A percentile compares a stretch with the other conserved stretches of the same genome.
Conservation (phyloP, 1,284 basidiomycete species). For the Marasmius fiardii region DNA sequence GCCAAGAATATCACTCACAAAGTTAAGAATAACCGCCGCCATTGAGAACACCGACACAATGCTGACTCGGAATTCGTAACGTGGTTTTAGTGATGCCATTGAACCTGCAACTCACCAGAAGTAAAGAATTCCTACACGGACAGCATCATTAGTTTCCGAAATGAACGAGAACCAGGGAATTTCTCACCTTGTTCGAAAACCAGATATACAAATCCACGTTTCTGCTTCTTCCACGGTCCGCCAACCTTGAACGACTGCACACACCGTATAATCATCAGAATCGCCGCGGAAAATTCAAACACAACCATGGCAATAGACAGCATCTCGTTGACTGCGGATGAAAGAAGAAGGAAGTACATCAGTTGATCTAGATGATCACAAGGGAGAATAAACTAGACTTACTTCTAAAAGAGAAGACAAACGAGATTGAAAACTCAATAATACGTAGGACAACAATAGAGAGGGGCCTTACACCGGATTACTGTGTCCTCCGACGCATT, state of each 20-base stretch:
- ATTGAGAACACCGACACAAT: constrained; percentile 26
- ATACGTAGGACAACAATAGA: background rate
- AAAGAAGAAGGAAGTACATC: background rate
- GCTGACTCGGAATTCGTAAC: constrained; percentile 11
- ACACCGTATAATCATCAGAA: constrained; percentile 22
- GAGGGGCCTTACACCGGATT: background rate
- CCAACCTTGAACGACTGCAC: constrained; percentile 14
- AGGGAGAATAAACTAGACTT: background rate
- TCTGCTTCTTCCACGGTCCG: constrained; percentile 10
- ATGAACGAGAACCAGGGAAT: background rate
- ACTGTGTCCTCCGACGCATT: background rate
- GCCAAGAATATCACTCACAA: constrained; percentile 18
- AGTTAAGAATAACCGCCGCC: constrained; percentile 25
- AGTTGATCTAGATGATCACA: background rate
- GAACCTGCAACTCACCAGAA: constrained; percentile 20
- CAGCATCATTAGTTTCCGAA: background rate
- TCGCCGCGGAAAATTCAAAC: constrained; percentile 24
- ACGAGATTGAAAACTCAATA: no score
- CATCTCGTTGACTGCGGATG: constrained; percentile 17
- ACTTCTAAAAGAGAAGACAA: background rate
- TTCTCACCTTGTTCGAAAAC: constrained; percentile 19
- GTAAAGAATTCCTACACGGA: constrained; percentile 25
- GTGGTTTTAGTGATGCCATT: background rate
- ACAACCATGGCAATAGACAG: constrained; percentile 26
- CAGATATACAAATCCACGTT: constrained; percentile 4